phyloP scores from a whole-genome alignment of 2,329 filamentous ascomycete genomes.

The Penicillium sp. region DNA sequence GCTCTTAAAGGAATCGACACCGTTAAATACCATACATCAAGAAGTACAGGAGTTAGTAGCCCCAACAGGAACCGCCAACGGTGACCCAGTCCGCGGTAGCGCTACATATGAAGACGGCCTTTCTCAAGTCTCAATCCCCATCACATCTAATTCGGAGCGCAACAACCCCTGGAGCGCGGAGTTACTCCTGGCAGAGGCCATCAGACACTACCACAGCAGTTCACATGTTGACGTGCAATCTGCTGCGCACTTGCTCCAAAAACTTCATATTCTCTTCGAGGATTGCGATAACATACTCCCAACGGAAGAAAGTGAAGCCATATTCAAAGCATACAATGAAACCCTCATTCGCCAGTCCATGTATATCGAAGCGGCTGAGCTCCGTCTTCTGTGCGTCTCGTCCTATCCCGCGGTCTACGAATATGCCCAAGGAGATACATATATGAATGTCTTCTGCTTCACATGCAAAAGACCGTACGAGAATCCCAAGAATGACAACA shows the following conservation, averaged over 20 bases:
- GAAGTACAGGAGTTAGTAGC: conserved; percentile 13
- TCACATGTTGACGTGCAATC: conserved; percentile 46
- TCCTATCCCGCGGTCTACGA: conserved; percentile 62
- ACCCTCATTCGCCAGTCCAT: conserved; percentile 55
- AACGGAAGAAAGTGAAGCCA: conserved; percentile 57
- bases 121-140: conserved; percentile 35
- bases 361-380: conserved; percentile 55
- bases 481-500: conserved; percentile 54
- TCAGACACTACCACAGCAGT: conserved; percentile 46
- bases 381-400: conserved; percentile 62
- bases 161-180: conserved; percentile 48
- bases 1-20: conserved; percentile 43
- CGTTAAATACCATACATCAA: conserved; percentile 26
- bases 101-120: conserved; percentile 27
- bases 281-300: conserved; percentile 45
- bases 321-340: conserved; percentile 63
- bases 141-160: conserved; percentile 35
- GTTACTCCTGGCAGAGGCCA: conserved; percentile 44
- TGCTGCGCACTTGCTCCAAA: conserved; percentile 48
- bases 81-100: conserved; percentile 13
- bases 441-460: conserved; percentile 60
- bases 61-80: neutral
- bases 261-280: conserved; percentile 44
- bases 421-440: conserved; percentile 59
- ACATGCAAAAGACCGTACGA: conserved; percentile 62